phyloP scores from a whole-genome alignment of 129 eudicot species.

The Flaveria bidentis region DNA sequence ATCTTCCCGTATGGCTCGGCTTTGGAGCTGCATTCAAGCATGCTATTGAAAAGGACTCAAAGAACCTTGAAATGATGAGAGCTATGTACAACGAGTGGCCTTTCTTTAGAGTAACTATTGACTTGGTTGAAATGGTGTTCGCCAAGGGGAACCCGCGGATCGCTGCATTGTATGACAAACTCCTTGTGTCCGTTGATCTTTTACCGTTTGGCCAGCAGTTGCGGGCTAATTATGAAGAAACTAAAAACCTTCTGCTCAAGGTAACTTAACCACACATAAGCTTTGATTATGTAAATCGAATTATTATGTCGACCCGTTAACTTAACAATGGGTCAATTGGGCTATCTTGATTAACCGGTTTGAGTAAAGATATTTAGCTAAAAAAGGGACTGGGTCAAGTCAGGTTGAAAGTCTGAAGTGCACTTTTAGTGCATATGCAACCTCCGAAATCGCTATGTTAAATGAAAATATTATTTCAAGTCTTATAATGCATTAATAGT shows the following conservation, averaged over 20 bases:
- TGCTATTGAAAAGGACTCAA: slow-evolving; percentile 54
- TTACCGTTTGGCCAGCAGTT: slow-evolving; percentile 59
- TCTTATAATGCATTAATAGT: not conserved
- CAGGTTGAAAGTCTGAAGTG: not conserved
- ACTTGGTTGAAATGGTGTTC: slow-evolving; percentile 79
- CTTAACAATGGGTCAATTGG: not conserved
- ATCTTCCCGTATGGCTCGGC: slow-evolving; percentile 87
- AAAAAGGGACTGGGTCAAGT: not conserved
- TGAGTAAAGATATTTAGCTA: not conserved
- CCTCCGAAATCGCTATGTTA: not conserved
- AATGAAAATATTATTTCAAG: no score
- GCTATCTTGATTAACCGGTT: not conserved
- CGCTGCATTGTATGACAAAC: slow-evolving; percentile 73
- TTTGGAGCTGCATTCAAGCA: slow-evolving; percentile 71
- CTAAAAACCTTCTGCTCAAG: slow-evolving; percentile 61
- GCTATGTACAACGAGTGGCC: slow-evolving; percentile 81
- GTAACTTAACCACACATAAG: slow-evolving; percentile 28
- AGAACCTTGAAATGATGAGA: slow-evolving; percentile 58
- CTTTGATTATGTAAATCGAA: not conserved
- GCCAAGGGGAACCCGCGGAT: slow-evolving; percentile 85
- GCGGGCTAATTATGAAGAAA: slow-evolving; percentile 52
- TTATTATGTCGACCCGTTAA: not conserved
- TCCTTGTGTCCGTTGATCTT: slow-evolving; percentile 54
- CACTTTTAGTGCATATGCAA: not conserved
- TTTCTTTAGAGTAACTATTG: slow-evolving; percentile 82